Conservation (phyloP, 116 monocot genomes). For the Zostera marina region DNA sequence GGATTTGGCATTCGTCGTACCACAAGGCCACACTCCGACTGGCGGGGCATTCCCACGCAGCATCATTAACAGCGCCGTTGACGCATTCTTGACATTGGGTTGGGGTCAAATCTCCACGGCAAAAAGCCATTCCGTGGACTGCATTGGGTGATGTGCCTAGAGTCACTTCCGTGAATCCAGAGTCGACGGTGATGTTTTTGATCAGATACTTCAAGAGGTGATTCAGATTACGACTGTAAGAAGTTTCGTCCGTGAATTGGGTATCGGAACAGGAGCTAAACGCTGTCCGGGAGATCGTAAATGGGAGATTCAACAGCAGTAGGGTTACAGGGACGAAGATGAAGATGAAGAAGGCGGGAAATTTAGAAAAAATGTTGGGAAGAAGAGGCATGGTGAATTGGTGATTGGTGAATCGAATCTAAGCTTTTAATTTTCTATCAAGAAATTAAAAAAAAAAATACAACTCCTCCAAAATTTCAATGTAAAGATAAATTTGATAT, state of each 20-base stretch:
- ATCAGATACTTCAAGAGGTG: not conserved
- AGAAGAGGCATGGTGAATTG: conserved; percentile 1
- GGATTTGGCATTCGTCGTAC: conserved; percentile 5
- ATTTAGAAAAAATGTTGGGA: not conserved
- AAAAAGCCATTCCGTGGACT: conserved; percentile 2
- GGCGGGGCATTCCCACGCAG: not conserved
- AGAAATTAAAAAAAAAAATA: no score
- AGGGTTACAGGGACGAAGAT: conserved; percentile 1
- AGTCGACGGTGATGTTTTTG: not conserved
- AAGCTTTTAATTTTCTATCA: no score
- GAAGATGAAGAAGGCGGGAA: not conserved
- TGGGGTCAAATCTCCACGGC: conserved; percentile 9
- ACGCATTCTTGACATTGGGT: conserved; percentile 2
- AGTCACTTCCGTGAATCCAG: conserved; percentile 4
- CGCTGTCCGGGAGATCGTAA: not conserved
- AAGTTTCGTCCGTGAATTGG: not conserved
- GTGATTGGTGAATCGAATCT: no score
- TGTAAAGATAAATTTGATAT: no score
- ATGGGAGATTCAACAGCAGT: not conserved
- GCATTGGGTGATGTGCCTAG: not conserved
- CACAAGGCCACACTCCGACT: not conserved
- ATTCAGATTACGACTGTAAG: not conserved
- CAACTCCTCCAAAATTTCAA: no score
- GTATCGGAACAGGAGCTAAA: conserved; percentile 1
- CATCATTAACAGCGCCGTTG: not conserved